Base-by-base conservation (phyloP, 2,329 filamentous ascomycete species). In the Ophiognomonia clavigignenti-juglandacearum region DNA sequence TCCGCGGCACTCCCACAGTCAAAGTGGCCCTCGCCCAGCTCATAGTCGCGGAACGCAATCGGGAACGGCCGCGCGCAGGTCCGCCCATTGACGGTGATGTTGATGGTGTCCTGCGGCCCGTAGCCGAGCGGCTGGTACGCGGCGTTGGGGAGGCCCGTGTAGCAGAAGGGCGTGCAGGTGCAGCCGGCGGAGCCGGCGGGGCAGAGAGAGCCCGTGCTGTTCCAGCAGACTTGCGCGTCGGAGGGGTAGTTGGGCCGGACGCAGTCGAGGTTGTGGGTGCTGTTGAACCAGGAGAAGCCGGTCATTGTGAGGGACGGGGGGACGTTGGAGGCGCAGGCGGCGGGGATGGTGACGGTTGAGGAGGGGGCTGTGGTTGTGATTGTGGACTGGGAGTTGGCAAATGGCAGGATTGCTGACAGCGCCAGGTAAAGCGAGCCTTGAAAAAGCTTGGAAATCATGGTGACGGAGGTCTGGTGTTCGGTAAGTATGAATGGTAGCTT, bases 281-380 rank as follows among this genome's bases (percentile, higher is more conserved):
- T 45, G 37, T 48, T 48, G 41, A 48, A 48, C 47, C 47, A 48
- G 16, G 11, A 26, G 37, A 48, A 48, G n/a, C n/a, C n/a, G n/a
- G n/a, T n/a, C n/a, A n/a, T n/a, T n/a, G n/a, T n/a, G n/a, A n/a
- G n/a, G n/a, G n/a, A n/a, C n/a, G n/a, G n/a, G n/a, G n/a, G n/a
- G n/a, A n/a, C n/a, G n/a, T n/a, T n/a, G n/a, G n/a, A n/a, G n/a
- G n/a, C n/a, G n/a, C n/a, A n/a, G n/a, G n/a, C n/a, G n/a, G n/a
- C n/a, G n/a, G n/a, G n/a, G n/a, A n/a, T n/a, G n/a, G n/a, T n/a
- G n/a, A n/a, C n/a, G n/a, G n/a, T n/a, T n/a, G n/a, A n/a, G n/a
- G n/a, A n/a, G n/a, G n/a, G n/a, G n/a, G n/a, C n/a, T n/a, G n/a
- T n/a, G n/a, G n/a, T n/a, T n/a, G n/a, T n/a, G n/a, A n/a, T n/a